Base-by-base conservation (phyloP, 345 rosid species). In the Syzygium grande region DNA sequence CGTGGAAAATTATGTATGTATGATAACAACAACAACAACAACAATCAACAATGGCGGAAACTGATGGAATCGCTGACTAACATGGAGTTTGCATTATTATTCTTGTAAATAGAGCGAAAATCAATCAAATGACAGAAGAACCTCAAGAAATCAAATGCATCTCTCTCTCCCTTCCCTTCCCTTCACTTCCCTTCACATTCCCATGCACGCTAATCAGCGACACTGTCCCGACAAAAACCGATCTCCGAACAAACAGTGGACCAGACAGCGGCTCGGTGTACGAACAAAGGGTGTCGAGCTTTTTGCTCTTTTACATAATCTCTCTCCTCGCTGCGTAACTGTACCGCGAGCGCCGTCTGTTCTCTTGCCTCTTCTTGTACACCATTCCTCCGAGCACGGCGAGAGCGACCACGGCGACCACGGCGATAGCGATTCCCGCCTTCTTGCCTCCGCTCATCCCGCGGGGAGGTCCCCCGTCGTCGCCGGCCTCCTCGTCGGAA, bases 301-400 rank as follows among this genome's bases (percentile, higher is more conserved):
- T 78, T 79, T 29, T 78, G 65, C 83, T 85, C 92, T 90, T 90
- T 43, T 7, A 96, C 27, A 94, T 92, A 58, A 95, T 46, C 89
- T 96, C 97, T 43, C 92, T 91, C 85, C 95, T 92, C 11, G 95
- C 93, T 1, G 94, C 93, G 87, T 90, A 90, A 29, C 92, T 89
- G 53, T 92, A 94, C 53, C 90, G 92, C 41, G 96, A 87, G 51
- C 98, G 86, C 85, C 95, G 91, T 49, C 93, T 43, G 58, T 97
- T 97, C 3, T 97, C 94, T 78, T 88, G 93, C 86, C 99, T 94
- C 93, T 92, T 94, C 93, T 93, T 95, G 88, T 92, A 91, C 84
- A 95, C 92, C 51, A 89, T 30, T 16, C 94, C 98, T 2, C 92
- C 96, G 3, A 94, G 3, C 17, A 92, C 95, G 13, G 92, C 93